Evolutionary conservation across 192 early-diverging fungal genomes (phyloP), one percentile per base, ranked within the genome.

Genomic region (Mortierella antarctica): DNA sequence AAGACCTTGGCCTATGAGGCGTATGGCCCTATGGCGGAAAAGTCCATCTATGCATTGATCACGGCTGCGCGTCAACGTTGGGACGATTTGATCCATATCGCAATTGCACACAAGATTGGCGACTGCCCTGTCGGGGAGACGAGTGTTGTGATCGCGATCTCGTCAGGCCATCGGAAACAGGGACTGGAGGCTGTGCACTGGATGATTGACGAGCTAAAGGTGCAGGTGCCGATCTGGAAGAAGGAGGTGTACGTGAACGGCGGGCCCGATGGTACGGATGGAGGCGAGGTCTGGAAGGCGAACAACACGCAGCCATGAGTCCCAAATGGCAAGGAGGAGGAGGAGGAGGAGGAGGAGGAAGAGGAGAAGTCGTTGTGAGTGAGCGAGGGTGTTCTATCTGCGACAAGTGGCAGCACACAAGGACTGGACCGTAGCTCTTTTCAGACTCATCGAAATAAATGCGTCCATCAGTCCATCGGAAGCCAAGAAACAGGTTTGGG

Each of bases 121-220:
- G 84, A 84, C 31, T 95, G 96, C 1, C 91, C 92, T 4, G 92
- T 94, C 17, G 94, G 93, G 0, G 88, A 95, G 73, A 90, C 89
- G 10, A 94, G 92, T 69, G 95, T 99, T 0, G 82, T 94, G 23
- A 92, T 97, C 52, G 93, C 93, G 0, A 92, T 90, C 14, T 93
- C 92, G 1, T 91, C 90, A 15, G 89, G 93, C 0, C 96, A 97
- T 74, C 83, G 97, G 8, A 84, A 83, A 31, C 94, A 94, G 60
- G 93, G 93, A 0, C 83, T 97, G 39, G 85, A 87, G 39, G 92
- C 95, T 2, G 88, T 91, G 0, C 90, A 89, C 48, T 97, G 89
- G 85, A 83, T 99, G 52, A 95, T 99, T 59, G 92, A 99, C 63
- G 88, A 95, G 59, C 85, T 99, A n/a, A 99, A 99, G 80, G 89